phyloP scores from a whole-genome alignment of 257 asterid genomes.

The Solanum piurae region DNA sequence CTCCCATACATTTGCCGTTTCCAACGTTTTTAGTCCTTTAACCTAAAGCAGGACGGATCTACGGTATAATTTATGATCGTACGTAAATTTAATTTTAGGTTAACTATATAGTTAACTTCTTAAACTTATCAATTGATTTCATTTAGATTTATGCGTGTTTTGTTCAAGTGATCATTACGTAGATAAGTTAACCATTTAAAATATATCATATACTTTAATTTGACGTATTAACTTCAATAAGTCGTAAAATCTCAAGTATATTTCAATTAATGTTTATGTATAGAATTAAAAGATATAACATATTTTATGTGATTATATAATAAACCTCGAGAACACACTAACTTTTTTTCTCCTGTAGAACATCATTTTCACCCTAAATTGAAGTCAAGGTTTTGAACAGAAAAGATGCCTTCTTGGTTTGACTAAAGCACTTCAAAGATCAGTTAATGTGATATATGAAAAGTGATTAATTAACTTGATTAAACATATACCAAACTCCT shows the following conservation, averaged over 20 bases:
- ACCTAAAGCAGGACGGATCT: neutral
- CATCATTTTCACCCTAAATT: neutral
- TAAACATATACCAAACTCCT: neutral
- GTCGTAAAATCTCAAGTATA: fast-evolving
- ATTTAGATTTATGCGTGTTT: too few relatives aligned
- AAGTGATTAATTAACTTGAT: neutral
- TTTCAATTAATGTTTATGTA: too few relatives aligned
- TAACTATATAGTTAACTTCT: neutral
- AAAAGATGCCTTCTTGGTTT: neutral
- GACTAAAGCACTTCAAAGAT: neutral
- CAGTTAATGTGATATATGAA: neutral
- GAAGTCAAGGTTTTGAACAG: neutral
- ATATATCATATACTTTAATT: too few relatives aligned
- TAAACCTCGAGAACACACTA: neutral
- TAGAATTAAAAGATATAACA: too few relatives aligned
- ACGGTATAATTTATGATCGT: too few relatives aligned
- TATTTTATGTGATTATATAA: too few relatives aligned
- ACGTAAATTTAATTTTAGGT: too few relatives aligned
- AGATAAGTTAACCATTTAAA: too few relatives aligned
- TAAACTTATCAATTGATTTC: too few relatives aligned
- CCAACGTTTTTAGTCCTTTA: neutral
- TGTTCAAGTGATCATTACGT: too few relatives aligned
- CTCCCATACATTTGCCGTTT: neutral
- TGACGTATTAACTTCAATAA: too few relatives aligned
- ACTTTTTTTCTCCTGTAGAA: neutral